Evolutionary conservation across 352 stramenopile genomes (phyloP), one percentile per base, ranked within the genome.

Genomic region (Phytophthora nicotianae): DNA sequence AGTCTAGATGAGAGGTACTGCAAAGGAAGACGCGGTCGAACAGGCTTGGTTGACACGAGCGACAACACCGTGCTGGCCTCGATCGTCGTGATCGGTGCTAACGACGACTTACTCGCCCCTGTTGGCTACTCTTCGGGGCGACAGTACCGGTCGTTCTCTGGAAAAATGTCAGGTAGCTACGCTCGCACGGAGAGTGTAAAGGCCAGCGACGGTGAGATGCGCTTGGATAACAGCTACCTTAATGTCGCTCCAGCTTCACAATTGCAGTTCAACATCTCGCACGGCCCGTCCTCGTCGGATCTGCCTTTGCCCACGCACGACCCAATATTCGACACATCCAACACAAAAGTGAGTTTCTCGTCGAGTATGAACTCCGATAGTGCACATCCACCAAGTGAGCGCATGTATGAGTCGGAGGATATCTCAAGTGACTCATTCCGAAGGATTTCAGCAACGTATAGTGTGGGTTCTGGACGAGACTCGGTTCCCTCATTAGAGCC

Each of bases 291-390:
- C 4, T 23, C 46, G 14, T 63, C 52, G 7, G 45, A 41, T 3
- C 24, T 58, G 49, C 16, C 47, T 16, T 59, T 43, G 17, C 51
- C 50, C 11, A 33, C 10, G 2, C 23, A 38, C 9, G 32, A 65
- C 10, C 46, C 26, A 8, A 73, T 63, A 23, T 70, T 58, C 32
- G 64, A 77, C 29, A 55, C 54, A 1, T 51, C 33, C 32, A 64
- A 72, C 61, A 74, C 61, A 1, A 56, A 56, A 48, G 37, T 57
- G 51, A 74, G 70, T 17, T 74, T 70, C 24, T 75, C 65, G 11
- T 78, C 70, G 13, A 66, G 41, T 17, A 68, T 68, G 46, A 74
- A 49, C 64, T 68, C 62, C 13, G 49, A 65, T 16, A 62, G 32
- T 37, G 50, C 26, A 4, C 46, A 29, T 20, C 24, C 27, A 2